Conservation (phyloP, 768 basidiomycete genomes). For the Porphyrellus cyaneotinctus region DNA sequence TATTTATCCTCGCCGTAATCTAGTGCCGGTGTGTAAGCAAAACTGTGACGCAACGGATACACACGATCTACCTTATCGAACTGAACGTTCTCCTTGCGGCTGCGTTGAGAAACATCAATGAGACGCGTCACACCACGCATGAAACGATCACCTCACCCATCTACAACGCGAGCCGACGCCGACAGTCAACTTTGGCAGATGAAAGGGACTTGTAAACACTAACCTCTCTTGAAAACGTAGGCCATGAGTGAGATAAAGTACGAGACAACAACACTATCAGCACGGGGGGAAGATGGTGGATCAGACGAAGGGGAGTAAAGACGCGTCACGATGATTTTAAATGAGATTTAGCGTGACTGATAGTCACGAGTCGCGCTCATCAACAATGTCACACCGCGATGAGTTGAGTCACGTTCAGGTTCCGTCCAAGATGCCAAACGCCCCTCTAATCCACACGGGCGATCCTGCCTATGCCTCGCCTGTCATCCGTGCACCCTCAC, state of each 20-base stretch:
- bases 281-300: conserved; percentile 22
- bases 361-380: conserved; percentile 29
- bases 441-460: conserved; percentile 29
- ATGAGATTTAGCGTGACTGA: conserved; percentile 22
- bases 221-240: conserved; percentile 58
- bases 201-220: conserved; percentile 13
- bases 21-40: conserved; percentile 31
- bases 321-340: conserved; percentile 34
- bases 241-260: conserved; percentile 34
- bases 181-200: conserved; percentile 7
- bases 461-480: conserved; percentile 43
- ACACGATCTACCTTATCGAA: conserved; percentile 75
- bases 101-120: conserved; percentile 23
- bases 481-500: conserved; percentile 43
- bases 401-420: neutral
- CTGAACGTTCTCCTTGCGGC: conserved; percentile 87
- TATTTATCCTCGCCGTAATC: conserved; percentile 85
- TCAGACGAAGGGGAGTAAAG: conserved; percentile 10
- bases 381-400: conserved; percentile 35
- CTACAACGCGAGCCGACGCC: conserved; percentile 26
- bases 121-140: conserved; percentile 24
- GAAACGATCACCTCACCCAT: conserved; percentile 40
- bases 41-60: conserved; percentile 8
- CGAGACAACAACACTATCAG: conserved; percentile 1
- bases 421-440: conserved; percentile 20